These are phyloP conservation scores for Protomyces inouyei DNA, from an alignment of 1,139 yeast species.

Conservation along the genomic window DNA sequence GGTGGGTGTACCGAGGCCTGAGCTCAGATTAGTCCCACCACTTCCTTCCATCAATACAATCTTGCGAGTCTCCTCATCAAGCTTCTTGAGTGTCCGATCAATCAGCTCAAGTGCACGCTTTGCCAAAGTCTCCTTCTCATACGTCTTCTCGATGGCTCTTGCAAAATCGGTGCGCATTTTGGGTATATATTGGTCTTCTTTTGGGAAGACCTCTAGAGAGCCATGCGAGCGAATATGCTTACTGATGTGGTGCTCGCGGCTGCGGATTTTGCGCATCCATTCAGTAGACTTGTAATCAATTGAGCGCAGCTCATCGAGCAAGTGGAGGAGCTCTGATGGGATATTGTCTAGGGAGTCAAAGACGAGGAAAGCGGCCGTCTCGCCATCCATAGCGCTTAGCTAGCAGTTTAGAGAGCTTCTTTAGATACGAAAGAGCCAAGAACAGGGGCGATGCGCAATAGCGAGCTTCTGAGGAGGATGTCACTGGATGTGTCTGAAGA, in stretches of 20 bases:
- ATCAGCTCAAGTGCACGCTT: slow-evolving; percentile 49
- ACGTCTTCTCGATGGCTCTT: slow-evolving; percentile 57
- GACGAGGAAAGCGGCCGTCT: slow-evolving; percentile 25
- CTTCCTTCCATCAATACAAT: slow-evolving; percentile 15
- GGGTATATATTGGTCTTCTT: slow-evolving; percentile 62
- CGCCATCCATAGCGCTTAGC: not conserved
- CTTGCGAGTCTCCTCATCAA: slow-evolving; percentile 23
- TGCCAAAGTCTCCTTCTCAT: slow-evolving; percentile 72
- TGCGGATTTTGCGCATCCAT: slow-evolving; percentile 59
- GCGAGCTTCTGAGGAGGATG: too few species aligned
- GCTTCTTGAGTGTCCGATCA: slow-evolving; percentile 14
- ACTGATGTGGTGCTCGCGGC: slow-evolving; percentile 72
- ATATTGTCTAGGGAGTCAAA: slow-evolving; percentile 54
- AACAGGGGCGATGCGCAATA: too few species aligned
- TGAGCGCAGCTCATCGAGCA: slow-evolving; percentile 70
- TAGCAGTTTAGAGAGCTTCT: too few species aligned
- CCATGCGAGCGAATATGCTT: slow-evolving; percentile 82
- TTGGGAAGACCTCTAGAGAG: slow-evolving; percentile 72
- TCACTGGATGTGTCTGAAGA: too few species aligned
- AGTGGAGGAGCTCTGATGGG: slow-evolving; percentile 81
- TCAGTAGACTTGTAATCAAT: slow-evolving; percentile 68
- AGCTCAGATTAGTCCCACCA: slow-evolving; percentile 8
- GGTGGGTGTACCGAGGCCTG: slow-evolving; percentile 67
- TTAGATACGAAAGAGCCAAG: too few species aligned
- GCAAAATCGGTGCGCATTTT: slow-evolving; percentile 69